phyloP scores from a whole-genome alignment of 495 filamentous ascomycete species.

The Hapsidospora chrysogenum region DNA sequence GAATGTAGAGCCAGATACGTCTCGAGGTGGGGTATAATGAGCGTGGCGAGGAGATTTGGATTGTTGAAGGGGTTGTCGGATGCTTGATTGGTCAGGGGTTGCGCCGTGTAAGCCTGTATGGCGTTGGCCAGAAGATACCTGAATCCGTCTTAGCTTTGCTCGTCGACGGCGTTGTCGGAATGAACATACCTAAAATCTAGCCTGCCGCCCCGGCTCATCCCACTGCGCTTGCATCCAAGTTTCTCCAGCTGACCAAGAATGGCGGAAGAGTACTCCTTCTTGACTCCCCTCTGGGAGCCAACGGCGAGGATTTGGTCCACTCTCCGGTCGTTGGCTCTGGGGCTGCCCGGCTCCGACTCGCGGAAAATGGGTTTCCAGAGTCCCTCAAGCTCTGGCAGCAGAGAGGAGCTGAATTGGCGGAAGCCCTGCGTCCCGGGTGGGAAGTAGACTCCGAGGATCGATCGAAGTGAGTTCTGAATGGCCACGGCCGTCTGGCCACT shows the following conservation, averaged over 20 bases:
- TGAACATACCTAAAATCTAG: slow-evolving; percentile 24
- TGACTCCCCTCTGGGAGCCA: slow-evolving; percentile 21
- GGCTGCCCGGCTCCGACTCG: slow-evolving; percentile 8
- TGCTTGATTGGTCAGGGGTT: slow-evolving; percentile 22
- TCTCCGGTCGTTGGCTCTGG: slow-evolving; percentile 9
- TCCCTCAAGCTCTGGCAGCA: slow-evolving; percentile 18
- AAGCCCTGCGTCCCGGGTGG: slow-evolving; percentile 16
- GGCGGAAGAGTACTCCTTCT: slow-evolving; percentile 14
- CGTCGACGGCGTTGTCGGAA: too few species aligned
- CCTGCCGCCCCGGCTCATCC: slow-evolving; percentile 18
- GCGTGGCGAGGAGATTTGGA: slow-evolving; percentile 20
- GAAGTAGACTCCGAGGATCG: slow-evolving; percentile 19
- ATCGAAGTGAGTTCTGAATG: slow-evolving; percentile 24
- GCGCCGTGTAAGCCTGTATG: slow-evolving; percentile 29
- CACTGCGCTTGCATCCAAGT: slow-evolving; percentile 18
- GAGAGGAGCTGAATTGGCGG: slow-evolving; percentile 16
- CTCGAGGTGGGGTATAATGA: slow-evolving; percentile 29
- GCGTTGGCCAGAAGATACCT: slow-evolving; percentile 30
- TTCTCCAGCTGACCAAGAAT: slow-evolving; percentile 23
- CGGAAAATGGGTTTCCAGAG: slow-evolving; percentile 25
- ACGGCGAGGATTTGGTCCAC: slow-evolving; percentile 27
- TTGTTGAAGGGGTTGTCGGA: slow-evolving; percentile 29
- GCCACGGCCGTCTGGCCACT: slow-evolving; percentile 19
- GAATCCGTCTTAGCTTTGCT: background rate
- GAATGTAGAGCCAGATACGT: slow-evolving; percentile 20